These are phyloP conservation scores for Dictyostelium brefeldianum DNA, from an alignment of 78 protist species.

Conservation along the genomic window DNA sequence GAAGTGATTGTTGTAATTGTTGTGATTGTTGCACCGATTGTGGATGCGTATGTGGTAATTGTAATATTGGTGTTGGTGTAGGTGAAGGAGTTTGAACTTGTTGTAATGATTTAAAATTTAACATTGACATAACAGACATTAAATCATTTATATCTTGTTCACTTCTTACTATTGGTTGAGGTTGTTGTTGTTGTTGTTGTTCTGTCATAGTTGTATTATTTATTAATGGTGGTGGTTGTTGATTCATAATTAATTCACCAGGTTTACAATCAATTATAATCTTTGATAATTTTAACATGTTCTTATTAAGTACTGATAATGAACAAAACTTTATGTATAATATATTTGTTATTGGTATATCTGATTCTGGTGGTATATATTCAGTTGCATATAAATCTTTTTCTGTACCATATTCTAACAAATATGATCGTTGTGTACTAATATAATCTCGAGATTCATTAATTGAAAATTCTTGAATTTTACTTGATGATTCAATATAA, in stretches of 20 bases:
- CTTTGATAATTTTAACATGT: not conserved
- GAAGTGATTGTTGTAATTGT: not conserved
- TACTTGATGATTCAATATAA: constrained; percentile 21
- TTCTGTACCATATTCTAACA: not conserved
- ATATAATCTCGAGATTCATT: not conserved
- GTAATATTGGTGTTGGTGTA: not conserved
- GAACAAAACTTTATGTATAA: not conserved
- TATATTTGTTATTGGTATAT: not conserved
- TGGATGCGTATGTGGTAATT: not conserved
- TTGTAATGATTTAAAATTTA: not conserved
- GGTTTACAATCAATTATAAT: not conserved
- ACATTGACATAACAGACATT: constrained; percentile 8
- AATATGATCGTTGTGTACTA: not conserved
- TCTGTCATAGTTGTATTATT: no score
- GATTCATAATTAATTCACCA: not conserved
- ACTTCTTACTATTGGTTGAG: not conserved
- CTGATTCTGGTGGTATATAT: not conserved
- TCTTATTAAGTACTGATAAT: not conserved
- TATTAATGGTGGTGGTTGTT: not conserved
- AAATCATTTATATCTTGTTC: not conserved
- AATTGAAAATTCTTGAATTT: constrained; percentile 19
- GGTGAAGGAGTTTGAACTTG: not conserved
- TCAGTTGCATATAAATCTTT: not conserved
- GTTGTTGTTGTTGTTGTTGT: not conserved
- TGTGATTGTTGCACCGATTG: not conserved